phyloP scores from a whole-genome alignment of 169 alveolate genomes.

The Amoebophrya sp. region DNA sequence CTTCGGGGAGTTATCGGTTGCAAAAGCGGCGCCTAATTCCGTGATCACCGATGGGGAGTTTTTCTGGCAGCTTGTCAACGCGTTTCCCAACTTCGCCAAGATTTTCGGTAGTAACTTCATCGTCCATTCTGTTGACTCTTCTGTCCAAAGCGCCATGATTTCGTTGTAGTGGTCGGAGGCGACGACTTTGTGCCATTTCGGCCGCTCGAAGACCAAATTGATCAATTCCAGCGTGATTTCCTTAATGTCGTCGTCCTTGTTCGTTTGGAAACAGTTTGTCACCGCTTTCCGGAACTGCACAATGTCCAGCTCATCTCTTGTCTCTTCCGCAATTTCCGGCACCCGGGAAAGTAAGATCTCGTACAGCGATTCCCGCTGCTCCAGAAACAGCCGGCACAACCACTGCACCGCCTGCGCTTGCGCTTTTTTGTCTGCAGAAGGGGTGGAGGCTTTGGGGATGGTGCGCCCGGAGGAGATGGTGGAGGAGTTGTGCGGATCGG shows the following conservation, averaged over 20 bases:
- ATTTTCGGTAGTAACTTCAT: neutral
- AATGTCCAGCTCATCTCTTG: neutral
- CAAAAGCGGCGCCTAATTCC: neutral
- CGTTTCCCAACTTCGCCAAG: neutral
- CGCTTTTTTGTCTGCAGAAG: neutral
- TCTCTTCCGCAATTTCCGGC: neutral
- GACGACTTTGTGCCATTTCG: neutral
- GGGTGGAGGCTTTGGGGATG: too few species aligned
- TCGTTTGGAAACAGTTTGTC: neutral
- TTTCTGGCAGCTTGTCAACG: neutral
- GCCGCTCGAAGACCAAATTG: neutral
- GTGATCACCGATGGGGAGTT: slow-evolving; percentile 1
- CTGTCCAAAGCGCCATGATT: neutral
- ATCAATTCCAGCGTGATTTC: neutral
- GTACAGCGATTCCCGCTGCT: neutral
- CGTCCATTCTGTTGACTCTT: neutral
- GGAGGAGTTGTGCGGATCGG: too few species aligned
- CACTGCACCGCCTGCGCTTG: neutral
- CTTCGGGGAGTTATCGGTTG: neutral
- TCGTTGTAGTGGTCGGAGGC: neutral
- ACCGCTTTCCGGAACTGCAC: neutral
- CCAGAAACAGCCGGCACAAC: neutral
- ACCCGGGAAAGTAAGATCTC: neutral
- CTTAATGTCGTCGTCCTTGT: neutral
- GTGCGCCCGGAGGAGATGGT: too few species aligned